A percentile compares a stretch with the other conserved stretches of the same genome.
Conservation (phyloP, 1,139 yeast species). For the Entelexis sorbosivorans region DNA sequence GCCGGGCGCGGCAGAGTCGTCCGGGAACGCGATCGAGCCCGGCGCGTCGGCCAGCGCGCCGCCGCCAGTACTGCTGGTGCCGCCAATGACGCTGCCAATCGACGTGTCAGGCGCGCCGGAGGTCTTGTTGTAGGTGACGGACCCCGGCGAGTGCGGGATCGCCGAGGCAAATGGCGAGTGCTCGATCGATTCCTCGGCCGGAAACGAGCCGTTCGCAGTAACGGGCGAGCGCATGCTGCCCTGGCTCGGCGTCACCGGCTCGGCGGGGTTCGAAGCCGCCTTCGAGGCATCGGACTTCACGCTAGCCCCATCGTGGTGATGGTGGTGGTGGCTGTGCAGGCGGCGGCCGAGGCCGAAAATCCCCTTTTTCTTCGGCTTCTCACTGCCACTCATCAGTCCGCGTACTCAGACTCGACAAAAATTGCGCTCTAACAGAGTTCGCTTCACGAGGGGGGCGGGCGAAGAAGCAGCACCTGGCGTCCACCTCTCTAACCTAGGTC, state of each 20-base stretch:
- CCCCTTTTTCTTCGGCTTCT: slow-evolving; percentile 1
- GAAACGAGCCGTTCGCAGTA: neutral
- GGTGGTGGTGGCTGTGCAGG: slow-evolving; percentile 3
- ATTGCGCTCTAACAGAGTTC: too few species aligned
- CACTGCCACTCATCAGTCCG: neutral
- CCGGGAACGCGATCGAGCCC: neutral
- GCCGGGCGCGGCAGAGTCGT: neutral
- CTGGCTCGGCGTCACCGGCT: neutral
- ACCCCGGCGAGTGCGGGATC: slow-evolving; percentile 5
- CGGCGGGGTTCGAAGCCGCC: neutral
- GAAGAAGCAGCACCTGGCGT: neutral
- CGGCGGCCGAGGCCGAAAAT: neutral
- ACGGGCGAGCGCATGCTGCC: neutral
- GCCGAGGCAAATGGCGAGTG: slow-evolving; percentile 5
- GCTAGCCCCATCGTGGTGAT: neutral
- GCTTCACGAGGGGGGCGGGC: neutral
- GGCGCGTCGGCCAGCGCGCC: neutral
- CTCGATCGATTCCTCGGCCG: slow-evolving; percentile 1
- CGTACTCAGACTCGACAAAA: too few species aligned
- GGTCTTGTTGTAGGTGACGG: slow-evolving; percentile 1
- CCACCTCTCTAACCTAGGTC: neutral
- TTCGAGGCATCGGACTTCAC: neutral
- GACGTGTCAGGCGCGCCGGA: neutral
- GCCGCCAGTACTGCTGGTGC: neutral
- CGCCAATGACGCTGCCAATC: neutral